phyloP scores from a whole-genome alignment of 768 basidiomycete genomes.

The Pleurotus salmoneostramineus region DNA sequence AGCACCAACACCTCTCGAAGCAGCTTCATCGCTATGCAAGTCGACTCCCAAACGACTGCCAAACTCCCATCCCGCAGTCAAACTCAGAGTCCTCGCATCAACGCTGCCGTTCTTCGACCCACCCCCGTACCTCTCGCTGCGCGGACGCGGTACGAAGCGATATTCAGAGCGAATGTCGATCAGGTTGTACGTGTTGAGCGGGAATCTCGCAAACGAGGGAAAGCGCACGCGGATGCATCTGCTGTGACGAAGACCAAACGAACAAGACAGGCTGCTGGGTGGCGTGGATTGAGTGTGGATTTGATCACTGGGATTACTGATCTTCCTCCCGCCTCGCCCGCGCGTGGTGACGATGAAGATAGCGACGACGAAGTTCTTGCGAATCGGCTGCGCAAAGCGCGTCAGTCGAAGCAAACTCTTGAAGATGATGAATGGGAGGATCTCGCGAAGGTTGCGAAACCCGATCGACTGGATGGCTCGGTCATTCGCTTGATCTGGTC shows the following conservation, averaged over 20 bases:
- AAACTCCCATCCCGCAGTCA: constrained; percentile 8
- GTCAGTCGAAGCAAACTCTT: constrained; percentile 16
- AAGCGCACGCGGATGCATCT: constrained; percentile 28
- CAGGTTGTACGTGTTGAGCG: constrained; percentile 41
- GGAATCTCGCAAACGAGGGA: constrained; percentile 2
- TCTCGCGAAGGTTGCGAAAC: constrained; percentile 25
- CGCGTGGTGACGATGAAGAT: constrained; percentile 5
- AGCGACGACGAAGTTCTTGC: constrained; percentile 8
- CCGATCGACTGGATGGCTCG: constrained; percentile 49
- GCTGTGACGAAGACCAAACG: constrained; percentile 35
- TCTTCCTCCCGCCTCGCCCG: constrained; percentile 11
- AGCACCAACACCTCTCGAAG: constrained; percentile 33
- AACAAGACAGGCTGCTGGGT: constrained; percentile 59
- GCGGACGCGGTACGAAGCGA: constrained; percentile 59
- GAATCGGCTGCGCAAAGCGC: constrained; percentile 7
- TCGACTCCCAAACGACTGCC: constrained; percentile 12
- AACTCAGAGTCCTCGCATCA: constrained; percentile 20
- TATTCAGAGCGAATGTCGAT: constrained; percentile 60
- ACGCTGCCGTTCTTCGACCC: constrained; percentile 39
- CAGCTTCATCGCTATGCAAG: constrained; percentile 21
- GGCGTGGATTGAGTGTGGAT: constrained; percentile 72
- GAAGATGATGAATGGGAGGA: constrained; percentile 32
- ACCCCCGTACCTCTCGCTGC: constrained; percentile 67
- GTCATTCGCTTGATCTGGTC: constrained; percentile 62
- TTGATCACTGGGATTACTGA: constrained; percentile 46